phyloP scores from a whole-genome alignment of 2,329 filamentous ascomycete genomes.

The Diaporthe nobilis region DNA sequence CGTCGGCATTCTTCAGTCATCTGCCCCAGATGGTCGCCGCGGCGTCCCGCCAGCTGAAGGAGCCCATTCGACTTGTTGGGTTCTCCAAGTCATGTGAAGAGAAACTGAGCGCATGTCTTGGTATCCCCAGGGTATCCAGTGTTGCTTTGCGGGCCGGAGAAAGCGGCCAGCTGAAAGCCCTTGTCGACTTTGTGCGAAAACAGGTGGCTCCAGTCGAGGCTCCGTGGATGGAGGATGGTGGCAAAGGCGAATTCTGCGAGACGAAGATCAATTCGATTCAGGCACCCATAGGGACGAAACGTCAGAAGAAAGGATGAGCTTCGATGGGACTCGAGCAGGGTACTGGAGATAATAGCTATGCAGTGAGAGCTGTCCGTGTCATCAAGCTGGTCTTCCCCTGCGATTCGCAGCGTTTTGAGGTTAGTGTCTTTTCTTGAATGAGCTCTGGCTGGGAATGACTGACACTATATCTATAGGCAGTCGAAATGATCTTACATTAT shows the following conservation, averaged over 20 bases:
- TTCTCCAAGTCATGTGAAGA: constrained; percentile 73
- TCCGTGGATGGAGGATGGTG: constrained; percentile 68
- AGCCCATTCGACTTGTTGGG: constrained; percentile 70
- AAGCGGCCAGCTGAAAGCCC: constrained; percentile 69
- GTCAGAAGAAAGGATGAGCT: constrained; percentile 45
- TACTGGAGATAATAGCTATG: neutral
- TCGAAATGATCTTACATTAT: too few relatives aligned
- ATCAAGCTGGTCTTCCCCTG: neutral
- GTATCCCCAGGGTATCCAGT: constrained; percentile 75
- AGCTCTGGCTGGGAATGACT: neutral
- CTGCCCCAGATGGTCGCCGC: constrained; percentile 63
- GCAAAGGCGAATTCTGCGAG: constrained; percentile 55
- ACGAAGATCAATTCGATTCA: constrained; percentile 64
- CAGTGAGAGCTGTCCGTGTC: neutral
- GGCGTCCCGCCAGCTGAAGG: constrained; percentile 57
- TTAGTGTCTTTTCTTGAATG: neutral
- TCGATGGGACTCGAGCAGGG: neutral
- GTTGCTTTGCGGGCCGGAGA: constrained; percentile 68
- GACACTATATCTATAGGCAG: too few relatives aligned
- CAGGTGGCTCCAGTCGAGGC: constrained; percentile 67
- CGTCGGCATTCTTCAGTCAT: constrained; percentile 71
- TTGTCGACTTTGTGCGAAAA: constrained; percentile 69
- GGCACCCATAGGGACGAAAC: constrained; percentile 56
- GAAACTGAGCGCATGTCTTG: constrained; percentile 69
- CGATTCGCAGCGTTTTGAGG: neutral